Evolutionary conservation across 2,329 filamentous ascomycete genomes (phyloP), one percentile per base, ranked within the genome.

Genomic region (Botrytis porri): DNA sequence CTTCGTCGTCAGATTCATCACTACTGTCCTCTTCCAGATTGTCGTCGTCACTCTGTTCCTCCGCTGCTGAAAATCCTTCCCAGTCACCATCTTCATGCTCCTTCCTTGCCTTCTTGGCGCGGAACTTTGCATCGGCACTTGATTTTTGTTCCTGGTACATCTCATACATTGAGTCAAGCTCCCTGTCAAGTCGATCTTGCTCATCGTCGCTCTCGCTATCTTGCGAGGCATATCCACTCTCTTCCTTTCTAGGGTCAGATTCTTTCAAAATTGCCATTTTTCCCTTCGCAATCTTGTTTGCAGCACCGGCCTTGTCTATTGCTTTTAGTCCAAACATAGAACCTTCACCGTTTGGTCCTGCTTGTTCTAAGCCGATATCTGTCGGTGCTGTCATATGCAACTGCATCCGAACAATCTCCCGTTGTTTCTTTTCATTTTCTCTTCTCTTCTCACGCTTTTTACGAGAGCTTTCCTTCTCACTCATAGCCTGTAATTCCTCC

Each of bases 341-440:
- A 63, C 94, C 93, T 60, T 94, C 90, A 37, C 93, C 95, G 67
- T 88, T 85, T 0, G 93, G 92, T 0, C 93, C 93, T 37, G 88
- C 84, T 82, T 96, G 94, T 80, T 97, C 96, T 84, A 97, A 88
- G 79, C 96, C 96, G 75, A 99, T 97, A 76, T 99, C 96, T 86
- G 94, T 96, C 12, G 96, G 96, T 0, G 94, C 93, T 3, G 91
- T 92, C 96, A 99, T 99, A 84, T 98, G 92, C 85, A 99, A 90
- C 82, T 99, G 96, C 92, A 99, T 92, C 48, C 96, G 90, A n/a
- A 97, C 87, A 74, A 98, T 94, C 76, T 98, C 96, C 78, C 93
- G 96, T 78, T 96, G 93, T 83, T 97, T 98, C 82, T 90, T 90
- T 82, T 99, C 96, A 77, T 99, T 99, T 74, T 97, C 94, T 78